A percentile compares a stretch with the other conserved stretches of the same genome.
phyloP scores from a whole-genome alignment of 2,329 filamentous ascomycete species.

The Arthrinium phaeospermum region DNA sequence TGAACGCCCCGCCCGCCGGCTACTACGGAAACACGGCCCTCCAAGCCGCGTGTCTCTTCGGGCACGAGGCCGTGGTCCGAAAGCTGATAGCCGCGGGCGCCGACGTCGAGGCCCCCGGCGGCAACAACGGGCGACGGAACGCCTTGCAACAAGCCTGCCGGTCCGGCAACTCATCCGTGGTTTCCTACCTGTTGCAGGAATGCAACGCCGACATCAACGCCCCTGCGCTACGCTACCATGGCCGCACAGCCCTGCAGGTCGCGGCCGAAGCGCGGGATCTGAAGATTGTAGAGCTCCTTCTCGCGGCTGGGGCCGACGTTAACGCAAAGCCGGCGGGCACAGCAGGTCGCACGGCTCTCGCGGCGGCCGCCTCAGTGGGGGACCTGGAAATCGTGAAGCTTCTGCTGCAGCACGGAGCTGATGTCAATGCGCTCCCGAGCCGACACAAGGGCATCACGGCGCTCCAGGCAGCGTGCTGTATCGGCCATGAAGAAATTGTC shows the following conservation, averaged over 20 bases:
- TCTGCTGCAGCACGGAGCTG: constrained; percentile 39
- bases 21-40: constrained; percentile 37
- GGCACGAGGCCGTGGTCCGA: constrained; percentile 30
- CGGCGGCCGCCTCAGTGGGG: constrained; percentile 40
- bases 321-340: constrained; percentile 41
- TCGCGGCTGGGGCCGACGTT: constrained; percentile 36
- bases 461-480: constrained; percentile 44
- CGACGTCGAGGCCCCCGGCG: constrained; percentile 36
- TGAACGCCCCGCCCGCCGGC: constrained; percentile 33
- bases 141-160: constrained; percentile 43
- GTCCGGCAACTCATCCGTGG: constrained; percentile 27
- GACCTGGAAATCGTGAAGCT: constrained; percentile 34
- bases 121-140: constrained; percentile 41
- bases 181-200: constrained; percentile 30
- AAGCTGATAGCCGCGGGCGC: constrained; percentile 31
- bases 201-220: constrained; percentile 31
- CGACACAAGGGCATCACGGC: constrained; percentile 46
- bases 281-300: constrained; percentile 31
- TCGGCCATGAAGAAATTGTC: constrained; percentile 32
- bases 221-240: constrained; percentile 37
- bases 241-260: constrained; percentile 44
- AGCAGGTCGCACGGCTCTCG: constrained; percentile 44
- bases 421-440: constrained; percentile 40
- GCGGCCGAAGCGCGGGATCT: constrained; percentile 39
- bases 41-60: constrained; percentile 35